phyloP scores from a whole-genome alignment of 768 basidiomycete species.

The Collybia mongolica region DNA sequence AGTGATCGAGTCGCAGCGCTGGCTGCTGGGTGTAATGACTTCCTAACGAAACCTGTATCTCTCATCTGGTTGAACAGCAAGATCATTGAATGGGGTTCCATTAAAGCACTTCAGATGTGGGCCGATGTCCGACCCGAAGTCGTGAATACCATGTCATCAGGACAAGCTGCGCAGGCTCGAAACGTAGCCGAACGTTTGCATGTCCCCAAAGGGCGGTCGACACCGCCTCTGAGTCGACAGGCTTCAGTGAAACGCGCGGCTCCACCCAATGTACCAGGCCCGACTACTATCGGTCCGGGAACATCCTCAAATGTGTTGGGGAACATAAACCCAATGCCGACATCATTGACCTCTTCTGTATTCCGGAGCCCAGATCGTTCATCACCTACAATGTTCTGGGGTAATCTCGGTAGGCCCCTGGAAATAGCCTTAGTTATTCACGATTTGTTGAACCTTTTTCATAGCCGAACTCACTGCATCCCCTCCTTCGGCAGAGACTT shows the following conservation, averaged over 20 bases:
- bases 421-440: neutral
- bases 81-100: constrained; percentile 99
- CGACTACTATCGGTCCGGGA: neutral
- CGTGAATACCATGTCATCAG: constrained; percentile 34
- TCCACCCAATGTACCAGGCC: constrained; percentile 1
- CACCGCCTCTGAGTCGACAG: constrained; percentile 25
- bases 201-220: constrained; percentile 34
- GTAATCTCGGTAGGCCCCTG: constrained; percentile 1
- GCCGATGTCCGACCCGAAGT: constrained; percentile 72
- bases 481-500: constrained; percentile 5
- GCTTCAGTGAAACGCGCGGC: constrained; percentile 1
- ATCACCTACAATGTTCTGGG: constrained; percentile 3
- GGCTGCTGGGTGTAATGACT: constrained; percentile 98
- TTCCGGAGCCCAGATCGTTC: neutral
- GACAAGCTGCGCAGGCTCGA: constrained; percentile 39
- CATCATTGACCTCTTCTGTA: neutral
- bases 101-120: constrained; percentile 93
- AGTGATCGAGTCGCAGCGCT: constrained; percentile 96
- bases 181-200: constrained; percentile 47
- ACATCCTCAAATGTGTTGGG: neutral
- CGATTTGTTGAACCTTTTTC: neutral
- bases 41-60: constrained; percentile 95
- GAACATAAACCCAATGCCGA: neutral
- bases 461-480: neutral
- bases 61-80: constrained; percentile 96